Conservation (phyloP, 306 rosid genomes). For the Gillenia trifoliata region DNA sequence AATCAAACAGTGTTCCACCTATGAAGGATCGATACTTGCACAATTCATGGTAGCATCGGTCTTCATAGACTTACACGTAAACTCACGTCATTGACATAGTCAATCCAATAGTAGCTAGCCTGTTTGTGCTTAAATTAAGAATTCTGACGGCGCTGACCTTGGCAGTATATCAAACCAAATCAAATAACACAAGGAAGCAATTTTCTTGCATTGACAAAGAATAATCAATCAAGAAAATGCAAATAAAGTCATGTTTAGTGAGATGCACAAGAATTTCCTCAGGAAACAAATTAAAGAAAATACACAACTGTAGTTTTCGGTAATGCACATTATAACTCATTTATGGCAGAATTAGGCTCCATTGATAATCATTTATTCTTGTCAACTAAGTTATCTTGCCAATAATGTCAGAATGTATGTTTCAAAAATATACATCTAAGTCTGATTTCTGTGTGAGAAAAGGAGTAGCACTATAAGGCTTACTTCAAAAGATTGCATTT, state of each 20-base stretch:
- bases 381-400: not conserved
- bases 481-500: not conserved
- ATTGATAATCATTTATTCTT: too few species aligned
- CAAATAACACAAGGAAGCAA: too few species aligned
- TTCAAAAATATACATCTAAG: not conserved
- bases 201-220: too few species aligned
- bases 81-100: not conserved
- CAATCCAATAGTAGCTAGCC: not conserved
- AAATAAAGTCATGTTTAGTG: not conserved
- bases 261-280: not conserved
- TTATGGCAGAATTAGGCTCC: not conserved
- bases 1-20: not conserved
- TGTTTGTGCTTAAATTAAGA: not conserved
- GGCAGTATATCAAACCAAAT: too few species aligned
- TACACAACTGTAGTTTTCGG: not conserved
- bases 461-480: not conserved
- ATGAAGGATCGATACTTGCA: not conserved
- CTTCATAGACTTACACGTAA: not conserved
- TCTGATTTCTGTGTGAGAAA: not conserved
- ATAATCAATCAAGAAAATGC: not conserved
- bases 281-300: not conserved
- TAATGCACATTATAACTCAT: not conserved
- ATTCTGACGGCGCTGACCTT: not conserved
- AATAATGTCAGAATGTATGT: not conserved
- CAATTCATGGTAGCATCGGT: not conserved